A percentile compares a stretch with the other conserved stretches of the same genome.
Evolutionary conservation across 441 rosid genomes (phyloP).

Genomic region (Geranium incanum): DNA sequence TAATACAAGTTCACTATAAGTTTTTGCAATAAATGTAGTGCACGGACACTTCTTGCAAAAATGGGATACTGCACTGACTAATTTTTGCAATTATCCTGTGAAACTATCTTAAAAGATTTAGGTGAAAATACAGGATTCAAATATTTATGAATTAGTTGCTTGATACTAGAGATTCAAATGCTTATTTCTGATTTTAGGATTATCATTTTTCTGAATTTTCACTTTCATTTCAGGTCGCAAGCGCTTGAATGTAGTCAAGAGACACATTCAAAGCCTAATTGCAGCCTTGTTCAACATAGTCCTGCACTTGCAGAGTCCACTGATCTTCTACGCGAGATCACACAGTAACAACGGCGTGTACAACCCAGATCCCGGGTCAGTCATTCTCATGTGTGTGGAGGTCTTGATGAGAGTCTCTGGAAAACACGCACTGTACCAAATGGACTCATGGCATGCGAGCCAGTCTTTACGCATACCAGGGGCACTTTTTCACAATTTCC

Average conservation of each 20-base stretch:
- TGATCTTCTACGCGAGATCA: conserved; percentile 36
- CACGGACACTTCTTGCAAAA: no score
- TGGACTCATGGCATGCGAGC: conserved; percentile 71
- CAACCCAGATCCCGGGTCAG: conserved; percentile 75
- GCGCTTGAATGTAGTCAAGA: conserved; percentile 49
- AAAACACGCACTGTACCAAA: conserved; percentile 53
- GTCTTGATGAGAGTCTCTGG: conserved; percentile 71
- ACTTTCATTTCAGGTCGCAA: conserved; percentile 53
- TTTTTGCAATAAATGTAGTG: no score
- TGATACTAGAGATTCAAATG: background rate
- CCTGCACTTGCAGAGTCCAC: conserved; percentile 72
- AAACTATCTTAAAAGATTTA: no score
- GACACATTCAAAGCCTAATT: conserved; percentile 54
- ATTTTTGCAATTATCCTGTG: no score
- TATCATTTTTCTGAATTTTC: conserved; percentile 22
- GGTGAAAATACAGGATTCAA: no score
- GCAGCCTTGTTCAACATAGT: conserved; percentile 64
- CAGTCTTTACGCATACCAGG: conserved; percentile 66
- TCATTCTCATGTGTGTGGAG: conserved; percentile 82
- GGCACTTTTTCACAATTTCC: conserved; percentile 52
- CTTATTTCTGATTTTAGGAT: background rate
- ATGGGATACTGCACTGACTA: no score
- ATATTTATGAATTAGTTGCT: background rate
- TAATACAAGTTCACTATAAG: no score
- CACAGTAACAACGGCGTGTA: conserved; percentile 23